Evolutionary conservation across 257 asterid species (phyloP).

Genomic region (Capsicum rhomboideum): DNA sequence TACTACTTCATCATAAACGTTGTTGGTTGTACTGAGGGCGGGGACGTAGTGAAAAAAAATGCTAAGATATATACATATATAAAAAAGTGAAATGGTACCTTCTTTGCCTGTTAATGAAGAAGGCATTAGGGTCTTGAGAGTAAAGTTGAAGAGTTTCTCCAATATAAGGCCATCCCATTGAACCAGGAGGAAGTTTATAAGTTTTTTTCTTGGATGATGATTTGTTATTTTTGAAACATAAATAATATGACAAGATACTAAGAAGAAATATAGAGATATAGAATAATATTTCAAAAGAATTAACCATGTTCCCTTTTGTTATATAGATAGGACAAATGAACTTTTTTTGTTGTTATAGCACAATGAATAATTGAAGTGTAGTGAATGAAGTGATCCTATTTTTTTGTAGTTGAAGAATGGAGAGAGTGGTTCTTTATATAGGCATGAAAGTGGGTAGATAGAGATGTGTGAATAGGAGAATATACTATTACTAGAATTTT

Average conservation of each 20-base stretch:
- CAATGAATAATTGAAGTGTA: background rate
- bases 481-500: background rate
- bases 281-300: conserved; percentile 8
- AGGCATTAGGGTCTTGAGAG: conserved; percentile 63
- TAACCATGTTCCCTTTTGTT: conserved; percentile 10
- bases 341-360: background rate
- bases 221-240: conserved; percentile 10
- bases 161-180: conserved; percentile 80
- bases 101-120: conserved; percentile 39
- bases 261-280: conserved; percentile 17
- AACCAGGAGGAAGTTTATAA: conserved; percentile 71
- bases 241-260: conserved; percentile 2
- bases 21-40: background rate
- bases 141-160: conserved; percentile 87
- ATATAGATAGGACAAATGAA: background rate
- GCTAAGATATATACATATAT: background rate
- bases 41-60: background rate
- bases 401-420: background rate
- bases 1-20: background rate
- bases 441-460: background rate
- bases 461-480: background rate
- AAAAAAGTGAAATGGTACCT: conserved; percentile 34
- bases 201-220: background rate
- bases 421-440: background rate
- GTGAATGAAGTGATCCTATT: background rate